These are phyloP conservation scores for Tetradesmus obliquus DNA, from an alignment of 139 green algal species.

Conservation along the genomic window DNA sequence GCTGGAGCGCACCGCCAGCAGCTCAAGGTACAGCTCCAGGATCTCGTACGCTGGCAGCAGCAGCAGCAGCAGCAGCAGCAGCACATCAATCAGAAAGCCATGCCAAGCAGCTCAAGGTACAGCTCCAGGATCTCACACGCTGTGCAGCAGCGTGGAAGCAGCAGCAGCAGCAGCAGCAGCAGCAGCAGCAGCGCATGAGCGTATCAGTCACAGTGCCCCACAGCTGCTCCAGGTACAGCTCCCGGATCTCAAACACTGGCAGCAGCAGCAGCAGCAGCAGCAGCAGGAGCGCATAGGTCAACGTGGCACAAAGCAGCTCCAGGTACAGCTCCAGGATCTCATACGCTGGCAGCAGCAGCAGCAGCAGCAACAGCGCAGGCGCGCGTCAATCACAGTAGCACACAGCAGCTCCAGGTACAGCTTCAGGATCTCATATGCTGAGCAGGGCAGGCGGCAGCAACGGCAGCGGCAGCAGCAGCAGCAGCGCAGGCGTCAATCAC, in stretches of 20 bases:
- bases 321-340: slow-evolving; percentile 94
- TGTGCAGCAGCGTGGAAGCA: neutral
- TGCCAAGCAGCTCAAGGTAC: slow-evolving; percentile 83
- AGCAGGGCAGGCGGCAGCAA: neutral
- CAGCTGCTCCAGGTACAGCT: slow-evolving; percentile 94
- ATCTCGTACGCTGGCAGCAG: slow-evolving; percentile 80
- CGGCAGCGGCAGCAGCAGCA: neutral
- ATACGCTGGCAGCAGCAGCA: slow-evolving; percentile 62
- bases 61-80: neutral
- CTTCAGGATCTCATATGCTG: slow-evolving; percentile 90
- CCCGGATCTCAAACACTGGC: slow-evolving; percentile 86
- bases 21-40: slow-evolving; percentile 93
- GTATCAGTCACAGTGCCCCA: too few relatives aligned
- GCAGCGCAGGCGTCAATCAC: neutral
- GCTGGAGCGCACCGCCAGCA: slow-evolving; percentile 75
- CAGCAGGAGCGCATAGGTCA: neutral
- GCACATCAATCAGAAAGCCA: too few relatives aligned
- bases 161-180: neutral
- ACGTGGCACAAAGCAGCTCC: slow-evolving; percentile 76
- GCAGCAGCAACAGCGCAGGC: neutral
- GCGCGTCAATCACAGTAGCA: too few relatives aligned
- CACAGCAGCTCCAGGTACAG: slow-evolving; percentile 88
- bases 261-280: neutral
- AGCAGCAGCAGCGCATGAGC: neutral
- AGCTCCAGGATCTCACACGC: slow-evolving; percentile 93